Base-by-base conservation (phyloP, 257 asterid genomes). In the Perilla frutescens region DNA sequence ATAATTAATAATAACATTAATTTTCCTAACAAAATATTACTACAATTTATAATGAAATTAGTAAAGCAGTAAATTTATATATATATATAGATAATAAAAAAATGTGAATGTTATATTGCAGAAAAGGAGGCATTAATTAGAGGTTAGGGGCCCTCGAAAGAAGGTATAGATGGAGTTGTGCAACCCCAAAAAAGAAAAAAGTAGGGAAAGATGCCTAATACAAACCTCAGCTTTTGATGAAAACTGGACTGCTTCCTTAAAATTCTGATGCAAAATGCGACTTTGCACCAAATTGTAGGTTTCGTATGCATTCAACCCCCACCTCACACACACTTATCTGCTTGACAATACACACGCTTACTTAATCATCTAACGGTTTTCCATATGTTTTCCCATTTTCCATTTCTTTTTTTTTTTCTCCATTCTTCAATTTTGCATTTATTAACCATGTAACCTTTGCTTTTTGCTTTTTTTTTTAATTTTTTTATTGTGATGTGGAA, bases 231-330 rank as follows among this genome's bases (percentile, higher is more conserved):
- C 69, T 80, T 80, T 80, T 68, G 56, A 65, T 69, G 81, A 70
- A 62, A 20, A 45, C 53, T 39, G 36, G 26, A 20, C 26, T 20
- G 26, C 26, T 20, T 20, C 26, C 26, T 20, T 20, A 20, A 20
- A 20, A 20, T 20, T 48, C 53, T 48, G 53, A 48, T 15, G 15
- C 14, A 48, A 48, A 10, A 76, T 62, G 73, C 40, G 90, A 85
- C 79, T 62, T 86, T 83, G 85, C 90, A 86, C 56, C 77, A 77
- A 79, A 74, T 77, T 73, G 90, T 81, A 79, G 81, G 9, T 86
- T 86, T 83, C 86, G 88, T 85, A 81, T 57, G 78, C 73, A 63
- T 60, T 40, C 62, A 37, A 70, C 14, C 58, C 48, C 44, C 48
- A 4, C n/a, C 29, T 50, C 56, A 48, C 87, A 78, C 75, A 58